phyloP scores from a whole-genome alignment of 306 rosid genomes.

The Alnus glutinosa region DNA sequence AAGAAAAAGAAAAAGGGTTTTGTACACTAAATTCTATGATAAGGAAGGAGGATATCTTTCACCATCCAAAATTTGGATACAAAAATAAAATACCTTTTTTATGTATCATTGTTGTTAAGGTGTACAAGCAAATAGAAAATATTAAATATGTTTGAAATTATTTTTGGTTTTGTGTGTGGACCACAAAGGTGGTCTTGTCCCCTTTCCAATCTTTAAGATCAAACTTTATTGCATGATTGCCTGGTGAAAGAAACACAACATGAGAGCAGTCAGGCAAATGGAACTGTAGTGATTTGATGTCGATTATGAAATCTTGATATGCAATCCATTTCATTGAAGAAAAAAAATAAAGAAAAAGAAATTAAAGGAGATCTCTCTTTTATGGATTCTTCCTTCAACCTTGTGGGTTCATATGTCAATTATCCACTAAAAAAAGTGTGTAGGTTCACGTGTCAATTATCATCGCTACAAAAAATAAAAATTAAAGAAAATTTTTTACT shows the following conservation, averaged over 20 bases:
- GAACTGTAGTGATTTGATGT: constrained; percentile 40
- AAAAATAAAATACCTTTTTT: constrained; percentile 1
- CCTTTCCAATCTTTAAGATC: constrained; percentile 20
- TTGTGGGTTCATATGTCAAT: not conserved
- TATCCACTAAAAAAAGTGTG: not conserved
- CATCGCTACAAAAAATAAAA: too few species aligned
- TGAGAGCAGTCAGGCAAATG: constrained; percentile 22
- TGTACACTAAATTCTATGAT: constrained; percentile 8
- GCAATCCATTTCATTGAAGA: not conserved
- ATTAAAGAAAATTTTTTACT: too few species aligned
- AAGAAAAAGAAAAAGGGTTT: not conserved
- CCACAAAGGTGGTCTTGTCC: constrained; percentile 29
- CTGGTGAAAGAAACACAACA: constrained; percentile 36
- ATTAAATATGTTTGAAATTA: constrained; percentile 2
- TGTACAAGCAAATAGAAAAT: not conserved
- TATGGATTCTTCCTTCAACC: not conserved
- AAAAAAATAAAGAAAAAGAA: not conserved
- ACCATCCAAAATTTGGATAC: not conserved
- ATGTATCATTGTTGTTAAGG: constrained; percentile 30
- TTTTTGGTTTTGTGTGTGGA: constrained; percentile 38
- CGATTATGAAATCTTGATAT: constrained; percentile 28
- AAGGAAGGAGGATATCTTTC: constrained; percentile 9
- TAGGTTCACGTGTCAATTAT: not conserved
- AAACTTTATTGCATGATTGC: constrained; percentile 32
- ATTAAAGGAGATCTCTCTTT: constrained; percentile 25